A percentile compares a stretch with the other conserved stretches of the same genome.
Conservation (phyloP, 1,139 yeast species). For the Magnusiomyces sp. region DNA sequence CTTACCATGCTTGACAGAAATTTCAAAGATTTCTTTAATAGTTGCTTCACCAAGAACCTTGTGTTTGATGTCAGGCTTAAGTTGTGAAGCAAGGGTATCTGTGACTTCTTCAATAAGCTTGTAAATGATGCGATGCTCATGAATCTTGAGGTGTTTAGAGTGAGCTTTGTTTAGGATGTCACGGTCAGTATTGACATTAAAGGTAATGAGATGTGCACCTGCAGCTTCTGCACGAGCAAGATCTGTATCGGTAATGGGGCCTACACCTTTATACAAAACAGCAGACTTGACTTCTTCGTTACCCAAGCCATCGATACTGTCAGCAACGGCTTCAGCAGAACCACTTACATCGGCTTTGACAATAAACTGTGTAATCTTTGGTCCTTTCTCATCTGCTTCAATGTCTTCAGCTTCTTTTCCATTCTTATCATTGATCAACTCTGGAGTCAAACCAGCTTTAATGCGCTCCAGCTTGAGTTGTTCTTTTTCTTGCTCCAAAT, state of each 20-base stretch:
- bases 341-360: constrained; percentile 86
- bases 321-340: constrained; percentile 57
- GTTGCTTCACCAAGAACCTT: constrained; percentile 63
- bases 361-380: constrained; percentile 48
- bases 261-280: constrained; percentile 70
- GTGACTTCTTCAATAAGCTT: constrained; percentile 81
- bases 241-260: constrained; percentile 78
- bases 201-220: constrained; percentile 64
- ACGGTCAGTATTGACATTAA: constrained; percentile 65
- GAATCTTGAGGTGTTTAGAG: constrained; percentile 38
- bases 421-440: constrained; percentile 17
- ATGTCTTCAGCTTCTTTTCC: constrained; percentile 16
- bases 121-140: constrained; percentile 72
- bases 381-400: constrained; percentile 26
- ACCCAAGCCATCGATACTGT: constrained; percentile 72
- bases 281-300: constrained; percentile 71
- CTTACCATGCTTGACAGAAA: constrained; percentile 44
- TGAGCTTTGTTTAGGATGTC: constrained; percentile 52
- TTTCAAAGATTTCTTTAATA: constrained; percentile 63
- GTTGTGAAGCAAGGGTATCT: constrained; percentile 47
- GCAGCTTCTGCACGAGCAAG: constrained; percentile 73
- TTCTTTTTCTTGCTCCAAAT: constrained; percentile 36
- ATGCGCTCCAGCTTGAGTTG: constrained; percentile 27
- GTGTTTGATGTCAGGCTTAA: constrained; percentile 62
- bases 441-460: constrained; percentile 32